These are phyloP conservation scores for Rhizopogon roseolus DNA, from an alignment of 768 basidiomycete genomes.

Conservation along the genomic window DNA sequence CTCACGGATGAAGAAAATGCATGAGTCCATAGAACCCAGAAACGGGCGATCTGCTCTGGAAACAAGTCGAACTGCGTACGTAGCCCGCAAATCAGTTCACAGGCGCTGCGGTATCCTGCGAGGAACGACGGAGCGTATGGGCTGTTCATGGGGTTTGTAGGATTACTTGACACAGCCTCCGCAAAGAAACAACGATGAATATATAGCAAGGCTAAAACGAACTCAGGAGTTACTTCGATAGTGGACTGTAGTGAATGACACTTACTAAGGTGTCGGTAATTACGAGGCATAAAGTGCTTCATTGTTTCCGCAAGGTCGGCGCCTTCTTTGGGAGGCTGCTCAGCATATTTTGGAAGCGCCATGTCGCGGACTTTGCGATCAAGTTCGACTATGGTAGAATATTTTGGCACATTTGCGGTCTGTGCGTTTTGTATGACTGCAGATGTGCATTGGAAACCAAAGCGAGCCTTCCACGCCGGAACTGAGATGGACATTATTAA, in stretches of 20 bases:
- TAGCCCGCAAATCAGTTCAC: conserved; percentile 47
- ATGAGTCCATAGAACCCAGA: conserved; percentile 74
- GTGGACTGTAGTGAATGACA: background rate
- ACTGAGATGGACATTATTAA: conserved; percentile 31
- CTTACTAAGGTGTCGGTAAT: conserved; percentile 69
- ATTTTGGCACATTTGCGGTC: conserved; percentile 59
- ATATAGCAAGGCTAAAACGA: conserved; percentile 54
- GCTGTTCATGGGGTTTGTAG: conserved; percentile 64
- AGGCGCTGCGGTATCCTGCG: conserved; percentile 64
- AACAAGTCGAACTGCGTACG: conserved; percentile 45
- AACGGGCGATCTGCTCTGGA: conserved; percentile 55
- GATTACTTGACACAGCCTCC: conserved; percentile 60
- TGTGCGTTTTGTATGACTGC: conserved; percentile 66
- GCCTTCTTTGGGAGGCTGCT: conserved; percentile 43
- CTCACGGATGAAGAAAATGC: conserved; percentile 61
- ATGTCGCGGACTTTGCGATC: conserved; percentile 65
- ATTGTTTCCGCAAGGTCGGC: conserved; percentile 56
- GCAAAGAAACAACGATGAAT: conserved; percentile 77
- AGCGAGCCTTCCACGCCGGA: conserved; percentile 66
- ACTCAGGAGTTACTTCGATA: background rate
- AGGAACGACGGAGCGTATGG: conserved; percentile 64
- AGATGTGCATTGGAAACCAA: conserved; percentile 61
- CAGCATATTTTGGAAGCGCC: conserved; percentile 60
- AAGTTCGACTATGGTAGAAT: conserved; percentile 57
- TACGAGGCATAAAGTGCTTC: conserved; percentile 71